Conservation (phyloP, 2,329 filamentous ascomycete genomes). For the Aspergillus unguis region DNA sequence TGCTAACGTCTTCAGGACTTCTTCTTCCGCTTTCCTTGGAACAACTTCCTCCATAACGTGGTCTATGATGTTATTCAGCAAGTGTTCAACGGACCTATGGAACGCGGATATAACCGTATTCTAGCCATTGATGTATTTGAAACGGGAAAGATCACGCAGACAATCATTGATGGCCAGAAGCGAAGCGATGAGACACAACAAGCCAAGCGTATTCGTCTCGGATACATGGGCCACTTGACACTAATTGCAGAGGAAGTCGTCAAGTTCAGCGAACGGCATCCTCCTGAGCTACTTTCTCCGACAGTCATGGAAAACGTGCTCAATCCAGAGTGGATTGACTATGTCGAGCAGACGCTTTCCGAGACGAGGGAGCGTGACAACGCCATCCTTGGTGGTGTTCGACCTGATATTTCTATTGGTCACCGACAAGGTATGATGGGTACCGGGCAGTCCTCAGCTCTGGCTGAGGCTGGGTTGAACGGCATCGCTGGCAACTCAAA, state of each 20-base stretch:
- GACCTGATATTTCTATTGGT: constrained; percentile 83
- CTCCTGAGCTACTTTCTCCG: constrained; percentile 80
- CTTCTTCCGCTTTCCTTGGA: constrained; percentile 98
- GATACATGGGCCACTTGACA: constrained; percentile 97
- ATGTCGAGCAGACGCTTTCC: constrained; percentile 87
- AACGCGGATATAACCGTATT: constrained; percentile 85
- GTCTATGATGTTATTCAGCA: constrained; percentile 99
- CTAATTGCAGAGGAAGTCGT: constrained; percentile 97
- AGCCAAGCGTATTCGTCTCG: constrained; percentile 82
- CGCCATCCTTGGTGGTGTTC: constrained; percentile 92
- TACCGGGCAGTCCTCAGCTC: constrained; percentile 56
- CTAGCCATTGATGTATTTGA: constrained; percentile 92
- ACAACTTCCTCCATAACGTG: constrained; percentile 98
- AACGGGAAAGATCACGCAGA: constrained; percentile 80
- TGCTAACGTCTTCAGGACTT: constrained; percentile 62
- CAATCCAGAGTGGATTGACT: constrained; percentile 86
- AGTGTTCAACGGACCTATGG: constrained; percentile 98
- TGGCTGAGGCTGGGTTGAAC: constrained; percentile 78
- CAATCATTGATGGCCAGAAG: constrained; percentile 86
- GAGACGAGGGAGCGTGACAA: constrained; percentile 96
- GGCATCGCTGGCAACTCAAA: constrained; percentile 53
- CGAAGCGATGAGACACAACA: constrained; percentile 82
- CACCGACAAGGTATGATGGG: constrained; percentile 68
- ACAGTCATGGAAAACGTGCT: constrained; percentile 83
- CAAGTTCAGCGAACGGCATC: constrained; percentile 94